These are phyloP conservation scores for Thelephora terrestris DNA, from an alignment of 1,284 basidiomycete species.

Conservation along the genomic window DNA sequence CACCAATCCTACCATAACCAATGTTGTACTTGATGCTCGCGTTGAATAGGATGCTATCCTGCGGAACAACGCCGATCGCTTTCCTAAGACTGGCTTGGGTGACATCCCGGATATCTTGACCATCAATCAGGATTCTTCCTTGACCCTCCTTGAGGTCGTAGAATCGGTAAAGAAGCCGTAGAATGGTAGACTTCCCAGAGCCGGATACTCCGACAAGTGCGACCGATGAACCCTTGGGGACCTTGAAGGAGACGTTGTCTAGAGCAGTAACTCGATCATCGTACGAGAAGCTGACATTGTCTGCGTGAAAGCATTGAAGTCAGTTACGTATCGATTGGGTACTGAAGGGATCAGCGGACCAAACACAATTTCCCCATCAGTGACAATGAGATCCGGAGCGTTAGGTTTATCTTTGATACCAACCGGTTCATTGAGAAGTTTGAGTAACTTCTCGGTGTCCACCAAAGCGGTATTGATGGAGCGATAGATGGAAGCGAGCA, in stretches of 20 bases:
- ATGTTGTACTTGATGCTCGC: conserved; percentile 71
- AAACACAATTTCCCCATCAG: conserved; percentile 77
- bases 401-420: conserved; percentile 76
- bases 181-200: conserved; percentile 73
- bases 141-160: conserved; percentile 75
- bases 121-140: conserved; percentile 71
- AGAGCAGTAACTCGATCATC: conserved; percentile 68
- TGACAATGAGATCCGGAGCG: conserved; percentile 65
- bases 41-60: conserved; percentile 81
- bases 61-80: conserved; percentile 77
- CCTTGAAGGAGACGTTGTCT: conserved; percentile 72
- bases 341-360: conserved; percentile 32
- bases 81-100: conserved; percentile 72
- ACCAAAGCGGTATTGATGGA: conserved; percentile 67
- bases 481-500: conserved; percentile 65
- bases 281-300: conserved; percentile 77
- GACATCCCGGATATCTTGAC: conserved; percentile 76
- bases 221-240: conserved; percentile 71
- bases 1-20: conserved; percentile 63
- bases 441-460: conserved; percentile 71
- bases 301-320: conserved; percentile 25
- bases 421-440: conserved; percentile 65
- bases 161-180: conserved; percentile 81
- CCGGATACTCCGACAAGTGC: conserved; percentile 79
- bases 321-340: conserved; percentile 1